Base-by-base conservation (phyloP, 2,329 filamentous ascomycete species). In the Diplodia scrobiculata region DNA sequence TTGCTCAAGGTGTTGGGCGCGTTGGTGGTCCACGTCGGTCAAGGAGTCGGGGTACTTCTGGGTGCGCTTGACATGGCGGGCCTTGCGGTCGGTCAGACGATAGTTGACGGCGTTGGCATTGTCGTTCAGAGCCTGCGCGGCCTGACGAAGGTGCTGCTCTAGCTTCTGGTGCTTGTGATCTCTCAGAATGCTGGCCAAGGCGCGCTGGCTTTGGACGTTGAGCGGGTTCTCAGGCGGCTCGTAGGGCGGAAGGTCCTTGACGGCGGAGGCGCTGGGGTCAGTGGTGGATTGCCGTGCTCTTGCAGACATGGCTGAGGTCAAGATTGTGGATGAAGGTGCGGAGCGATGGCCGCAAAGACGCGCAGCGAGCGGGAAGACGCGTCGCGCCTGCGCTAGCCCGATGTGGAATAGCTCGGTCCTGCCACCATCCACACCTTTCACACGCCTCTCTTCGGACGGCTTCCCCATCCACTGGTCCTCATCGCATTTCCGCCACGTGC, bases 61-160 rank as follows among this genome's bases (percentile, higher is more conserved):
- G 17, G 10, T 47, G 27, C 45, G 71, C 52, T 78, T 77, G 71
- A 75, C 78, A 66, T 67, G 71, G 73, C 67, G 72, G 73, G 62
- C 69, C 69, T 34, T 73, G 71, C 72, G 72, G 59, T 75, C 74
- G 70, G 72, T 80, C 2, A 86, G 71, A 13, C 80, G 80, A 66
- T 88, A 86, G 66, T 88, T 87, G 45, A 86, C 79, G n/a, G 82
- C 80, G 2, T 78, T 82, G 0, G 83, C 85, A 1, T 79, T 77
- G 5, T 79, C 75, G 1, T 79, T 81, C 5, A 89, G 73, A n/a
- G 77, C 75, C 1, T 77, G 72, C 1, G 78, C 77, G 0, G 84
- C 83, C 32, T 79, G 73, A 25, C 77, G 74, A 27, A 86, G 74
- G 51, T 86, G 81, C 1, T 78, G 77, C 6, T 79, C 72, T 3